These are phyloP conservation scores for Trichoderma sp. DNA, from an alignment of 2,329 filamentous ascomycete species.

Conservation along the genomic window DNA sequence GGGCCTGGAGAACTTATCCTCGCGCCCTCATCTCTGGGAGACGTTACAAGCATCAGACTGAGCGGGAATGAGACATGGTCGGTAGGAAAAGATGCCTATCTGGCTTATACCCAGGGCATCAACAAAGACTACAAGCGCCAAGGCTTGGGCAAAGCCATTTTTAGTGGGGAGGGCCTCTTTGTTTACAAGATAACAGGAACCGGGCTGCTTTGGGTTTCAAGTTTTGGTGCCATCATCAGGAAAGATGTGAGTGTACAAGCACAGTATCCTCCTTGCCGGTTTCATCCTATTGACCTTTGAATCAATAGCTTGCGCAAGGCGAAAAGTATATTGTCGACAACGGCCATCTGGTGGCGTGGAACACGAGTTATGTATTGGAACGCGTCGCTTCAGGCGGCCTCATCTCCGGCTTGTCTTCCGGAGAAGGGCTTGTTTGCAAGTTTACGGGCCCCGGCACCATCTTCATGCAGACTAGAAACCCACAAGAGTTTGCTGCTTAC, in stretches of 20 bases:
- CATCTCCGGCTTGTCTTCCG: constrained; percentile 80
- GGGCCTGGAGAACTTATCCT: constrained; percentile 90
- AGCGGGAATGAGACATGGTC: constrained; percentile 75
- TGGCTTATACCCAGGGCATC: constrained; percentile 85
- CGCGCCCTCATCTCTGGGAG: constrained; percentile 77
- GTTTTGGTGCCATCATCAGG: constrained; percentile 90
- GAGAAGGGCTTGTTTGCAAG: constrained; percentile 90
- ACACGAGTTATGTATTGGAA: constrained; percentile 90
- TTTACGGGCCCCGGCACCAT: constrained; percentile 90
- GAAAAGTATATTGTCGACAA: constrained; percentile 94
- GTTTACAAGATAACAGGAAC: constrained; percentile 82
- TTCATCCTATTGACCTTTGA: not conserved
- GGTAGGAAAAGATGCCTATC: constrained; percentile 82
- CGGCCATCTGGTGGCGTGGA: constrained; percentile 94
- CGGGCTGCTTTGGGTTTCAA: constrained; percentile 86
- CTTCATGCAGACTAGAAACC: constrained; percentile 89
- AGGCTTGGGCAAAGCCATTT: constrained; percentile 84
- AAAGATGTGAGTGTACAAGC: constrained; percentile 73
- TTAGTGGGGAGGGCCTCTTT: constrained; percentile 89
- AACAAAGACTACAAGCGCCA: constrained; percentile 86
- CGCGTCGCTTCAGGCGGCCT: constrained; percentile 88
- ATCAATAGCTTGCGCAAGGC: constrained; percentile 56
- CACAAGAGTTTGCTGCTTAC: constrained; percentile 58
- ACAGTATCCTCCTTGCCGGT: not conserved
- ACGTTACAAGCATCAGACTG: constrained; percentile 79